Base-by-base conservation (phyloP, 1,284 basidiomycete species). In the Heimioporus retisporus region DNA sequence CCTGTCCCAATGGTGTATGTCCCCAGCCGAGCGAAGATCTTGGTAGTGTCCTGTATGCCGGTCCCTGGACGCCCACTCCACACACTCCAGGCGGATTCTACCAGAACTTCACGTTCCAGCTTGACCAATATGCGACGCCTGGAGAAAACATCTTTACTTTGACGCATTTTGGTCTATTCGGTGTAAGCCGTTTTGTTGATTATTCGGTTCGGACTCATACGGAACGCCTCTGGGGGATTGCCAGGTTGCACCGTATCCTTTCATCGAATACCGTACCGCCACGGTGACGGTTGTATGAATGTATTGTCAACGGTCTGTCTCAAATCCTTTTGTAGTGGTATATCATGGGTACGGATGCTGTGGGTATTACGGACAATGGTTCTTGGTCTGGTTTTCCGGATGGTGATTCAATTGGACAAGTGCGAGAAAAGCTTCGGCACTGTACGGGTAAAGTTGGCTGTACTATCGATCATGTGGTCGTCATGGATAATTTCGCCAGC, bases 131-230 rank as follows among this genome's bases (percentile, higher is more conserved):
- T 28, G 43, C 70, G 60, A 7, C 42, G 2, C 0, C 58, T 15
- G 77, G 77, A 54, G 70, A 65, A 43, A 76, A 69, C 16, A 68
- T 80, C 54, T 79, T 80, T 31, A 77, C 78, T 6, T 62, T 77
- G 64, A 77, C 76, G 2, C 76, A 77, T 58, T 63, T 78, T 15
- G 75, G 77, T 60, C 65, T 80, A 61, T 63, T 77, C 51, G 78
- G 78, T 63, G 76, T 79, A 70, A 35, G 35, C 35, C 10, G 76
- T 64, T 16, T 2, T 43, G 62, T 55, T 25, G 3, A 19, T 5
- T 15, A 43, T 19, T n/a, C 57, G 16, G 3, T 14, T 48, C 23
- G 10, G 18, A n/a, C 2, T 6, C 8, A 35, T 66, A 31, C n/a
- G n/a, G 8, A 7, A n/a, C n/a, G 35, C 35, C 35, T 35, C 19